These are phyloP conservation scores for Phytophthora kernoviae DNA, from an alignment of 352 stramenopile species.

Conservation along the genomic window DNA sequence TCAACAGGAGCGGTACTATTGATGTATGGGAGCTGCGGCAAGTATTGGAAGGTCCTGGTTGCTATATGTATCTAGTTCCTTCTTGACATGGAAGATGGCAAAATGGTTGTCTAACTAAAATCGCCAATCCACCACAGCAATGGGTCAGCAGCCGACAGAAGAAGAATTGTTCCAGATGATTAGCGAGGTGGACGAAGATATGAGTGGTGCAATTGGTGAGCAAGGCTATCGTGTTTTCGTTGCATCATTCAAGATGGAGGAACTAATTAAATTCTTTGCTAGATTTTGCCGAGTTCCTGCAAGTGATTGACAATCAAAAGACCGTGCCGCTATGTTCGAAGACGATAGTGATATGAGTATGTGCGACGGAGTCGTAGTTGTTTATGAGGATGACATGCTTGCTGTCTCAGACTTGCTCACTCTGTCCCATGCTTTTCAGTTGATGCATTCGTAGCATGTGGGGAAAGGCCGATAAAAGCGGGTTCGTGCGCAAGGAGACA, in stretches of 20 bases:
- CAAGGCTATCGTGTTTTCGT: neutral
- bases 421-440: slow-evolving; percentile 57
- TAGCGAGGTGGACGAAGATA: slow-evolving; percentile 89
- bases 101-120: neutral
- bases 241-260: neutral
- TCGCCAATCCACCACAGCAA: slow-evolving; percentile 51
- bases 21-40: slow-evolving; percentile 94
- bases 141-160: slow-evolving; percentile 98
- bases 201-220: slow-evolving; percentile 93
- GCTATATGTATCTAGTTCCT: too few relatives aligned
- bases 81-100: neutral
- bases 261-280: slow-evolving; percentile 1
- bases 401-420: neutral
- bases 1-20: slow-evolving; percentile 90
- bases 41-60: slow-evolving; percentile 90
- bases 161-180: slow-evolving; percentile 99
- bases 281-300: slow-evolving; percentile 98
- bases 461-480: slow-evolving; percentile 93
- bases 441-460: slow-evolving; percentile 97
- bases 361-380: slow-evolving; percentile 8
- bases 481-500: slow-evolving; percentile 90
- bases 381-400: neutral
- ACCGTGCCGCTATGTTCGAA: slow-evolving; percentile 94
- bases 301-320: slow-evolving; percentile 98
- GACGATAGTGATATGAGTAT: slow-evolving; percentile 97